A percentile compares a stretch with the other conserved stretches of the same genome.
phyloP scores from a whole-genome alignment of 2,329 filamentous ascomycete genomes.

The Claviceps quebecensis region DNA sequence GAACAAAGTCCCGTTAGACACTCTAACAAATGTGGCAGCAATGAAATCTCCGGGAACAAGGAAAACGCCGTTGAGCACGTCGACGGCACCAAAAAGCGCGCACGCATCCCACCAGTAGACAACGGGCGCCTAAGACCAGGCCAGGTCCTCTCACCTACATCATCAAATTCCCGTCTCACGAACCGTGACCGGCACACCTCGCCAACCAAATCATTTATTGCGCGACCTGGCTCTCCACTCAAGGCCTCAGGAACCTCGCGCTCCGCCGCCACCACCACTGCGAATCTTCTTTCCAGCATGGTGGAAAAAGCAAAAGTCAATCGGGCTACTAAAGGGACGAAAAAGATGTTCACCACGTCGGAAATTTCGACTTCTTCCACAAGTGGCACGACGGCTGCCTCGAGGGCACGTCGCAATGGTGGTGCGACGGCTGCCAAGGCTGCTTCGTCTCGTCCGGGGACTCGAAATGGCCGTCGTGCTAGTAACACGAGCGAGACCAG shows the following conservation, averaged over 20 bases:
- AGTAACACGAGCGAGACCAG: conserved; percentile 51
- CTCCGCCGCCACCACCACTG: conserved; percentile 26
- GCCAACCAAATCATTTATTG: conserved; percentile 42
- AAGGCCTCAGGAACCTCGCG: conserved; percentile 34
- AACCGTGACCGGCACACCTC: conserved; percentile 33
- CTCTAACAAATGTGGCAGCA: conserved; percentile 28
- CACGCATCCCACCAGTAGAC: conserved; percentile 30
- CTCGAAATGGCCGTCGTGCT: conserved; percentile 35
- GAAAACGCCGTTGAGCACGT: conserved; percentile 51
- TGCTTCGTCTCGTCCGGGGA: conserved; percentile 22
- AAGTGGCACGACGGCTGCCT: conserved; percentile 18
- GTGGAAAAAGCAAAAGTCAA: conserved; percentile 46
- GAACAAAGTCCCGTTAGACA: not conserved
- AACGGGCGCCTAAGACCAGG: conserved; percentile 26
- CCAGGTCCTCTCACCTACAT: conserved; percentile 67
- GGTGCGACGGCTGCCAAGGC: conserved; percentile 20
- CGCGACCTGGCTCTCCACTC: conserved; percentile 47
- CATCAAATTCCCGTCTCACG: conserved; percentile 59
- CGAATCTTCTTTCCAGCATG: conserved; percentile 39
- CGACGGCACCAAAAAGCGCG: conserved; percentile 58
- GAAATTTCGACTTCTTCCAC: conserved; percentile 27
- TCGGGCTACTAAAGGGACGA: conserved; percentile 31
- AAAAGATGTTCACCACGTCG: conserved; percentile 32
- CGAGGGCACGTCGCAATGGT: conserved; percentile 21
- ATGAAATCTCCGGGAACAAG: conserved; percentile 56